phyloP scores from a whole-genome alignment of 179 eudicot genomes.

The Camellia oleifera region DNA sequence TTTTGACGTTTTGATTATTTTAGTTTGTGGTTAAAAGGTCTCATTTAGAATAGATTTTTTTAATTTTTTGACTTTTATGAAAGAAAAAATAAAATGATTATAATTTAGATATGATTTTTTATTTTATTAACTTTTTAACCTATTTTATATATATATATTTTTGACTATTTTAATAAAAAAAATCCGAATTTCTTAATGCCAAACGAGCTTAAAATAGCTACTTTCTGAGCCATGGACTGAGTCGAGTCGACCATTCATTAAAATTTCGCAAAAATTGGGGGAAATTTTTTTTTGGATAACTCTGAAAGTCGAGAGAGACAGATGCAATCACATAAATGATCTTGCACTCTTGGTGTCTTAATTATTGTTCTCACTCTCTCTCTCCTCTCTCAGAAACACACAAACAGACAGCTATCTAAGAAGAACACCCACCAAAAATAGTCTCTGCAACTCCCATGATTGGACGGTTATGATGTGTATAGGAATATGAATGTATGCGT shows the following conservation, averaged over 20 bases:
- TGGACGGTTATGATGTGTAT: conserved; percentile 13
- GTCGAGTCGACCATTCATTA: conserved; percentile 1
- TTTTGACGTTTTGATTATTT: too few relatives aligned
- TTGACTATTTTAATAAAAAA: too few relatives aligned
- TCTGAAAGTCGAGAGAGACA: background rate
- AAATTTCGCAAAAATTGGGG: background rate
- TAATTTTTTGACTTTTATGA: too few relatives aligned
- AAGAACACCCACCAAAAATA: background rate
- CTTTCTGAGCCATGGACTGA: background rate
- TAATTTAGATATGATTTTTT: too few relatives aligned
- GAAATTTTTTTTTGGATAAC: background rate
- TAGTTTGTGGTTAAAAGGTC: too few relatives aligned
- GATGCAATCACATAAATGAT: background rate
- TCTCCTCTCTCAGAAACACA: background rate
- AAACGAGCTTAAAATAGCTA: too few relatives aligned
- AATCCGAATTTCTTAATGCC: too few relatives aligned
- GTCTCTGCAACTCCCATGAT: conserved; percentile 2
- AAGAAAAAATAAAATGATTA: too few relatives aligned
- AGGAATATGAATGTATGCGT: background rate
- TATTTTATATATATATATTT: too few relatives aligned
- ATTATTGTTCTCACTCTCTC: background rate
- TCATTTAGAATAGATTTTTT: too few relatives aligned
- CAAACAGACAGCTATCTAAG: background rate
- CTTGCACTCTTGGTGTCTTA: background rate
- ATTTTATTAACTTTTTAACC: too few relatives aligned